phyloP scores from a whole-genome alignment of 768 basidiomycete genomes.

The Strobilomyces dryophilus region DNA sequence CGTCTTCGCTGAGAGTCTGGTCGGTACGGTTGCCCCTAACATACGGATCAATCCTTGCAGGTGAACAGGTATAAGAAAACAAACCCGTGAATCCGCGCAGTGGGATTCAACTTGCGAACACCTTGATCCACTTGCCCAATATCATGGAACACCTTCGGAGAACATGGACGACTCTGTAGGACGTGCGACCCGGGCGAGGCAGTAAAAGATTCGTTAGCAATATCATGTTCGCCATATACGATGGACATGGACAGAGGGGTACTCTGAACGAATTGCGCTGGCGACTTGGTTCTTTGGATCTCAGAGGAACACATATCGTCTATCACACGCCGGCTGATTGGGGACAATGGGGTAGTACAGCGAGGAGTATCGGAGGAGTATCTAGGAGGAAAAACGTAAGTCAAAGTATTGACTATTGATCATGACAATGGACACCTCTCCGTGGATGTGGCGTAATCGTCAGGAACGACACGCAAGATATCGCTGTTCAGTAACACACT shows the following conservation, averaged over 20 bases:
- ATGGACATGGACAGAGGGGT: not conserved
- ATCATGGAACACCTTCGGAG: not conserved
- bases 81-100: constrained; percentile 6
- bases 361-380: not conserved
- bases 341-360: constrained; percentile 14
- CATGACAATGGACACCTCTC: not conserved
- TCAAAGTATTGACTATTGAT: not conserved
- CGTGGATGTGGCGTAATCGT: not conserved
- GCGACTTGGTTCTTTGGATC: not conserved
- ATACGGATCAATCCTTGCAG: not conserved
- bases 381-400: constrained; percentile 5
- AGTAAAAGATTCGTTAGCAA: not conserved
- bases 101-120: not conserved
- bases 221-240: not conserved
- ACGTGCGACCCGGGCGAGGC: not conserved
- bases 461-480: constrained; percentile 17
- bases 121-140: not conserved
- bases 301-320: constrained; percentile 14
- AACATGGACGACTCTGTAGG: not conserved
- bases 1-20: not conserved
- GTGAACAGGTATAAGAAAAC: not conserved
- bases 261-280: not conserved
- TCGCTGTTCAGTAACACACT: constrained; percentile 6
- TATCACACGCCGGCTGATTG: constrained; percentile 14
- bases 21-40: not conserved